Conservation (phyloP, 163 green algal species). For the Prototheca stagnorum region DNA sequence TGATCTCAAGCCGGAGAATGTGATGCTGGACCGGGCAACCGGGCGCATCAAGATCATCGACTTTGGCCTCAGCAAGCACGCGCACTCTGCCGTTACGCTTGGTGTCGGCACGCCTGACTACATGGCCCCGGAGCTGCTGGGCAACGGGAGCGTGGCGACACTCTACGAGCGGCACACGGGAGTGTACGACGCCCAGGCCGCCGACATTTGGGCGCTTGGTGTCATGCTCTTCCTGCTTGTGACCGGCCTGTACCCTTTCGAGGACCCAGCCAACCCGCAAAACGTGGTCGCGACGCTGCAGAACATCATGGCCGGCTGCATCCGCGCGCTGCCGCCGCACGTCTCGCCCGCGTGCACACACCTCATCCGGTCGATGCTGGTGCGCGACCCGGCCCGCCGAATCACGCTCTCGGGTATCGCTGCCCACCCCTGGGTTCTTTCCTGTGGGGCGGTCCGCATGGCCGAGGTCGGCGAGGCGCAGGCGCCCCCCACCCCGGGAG, state of each 20-base stretch:
- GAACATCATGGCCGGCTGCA: slow-evolving; percentile 46
- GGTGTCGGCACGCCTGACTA: slow-evolving; percentile 60
- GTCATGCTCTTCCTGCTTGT: slow-evolving; percentile 68
- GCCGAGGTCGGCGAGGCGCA: background rate
- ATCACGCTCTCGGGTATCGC: slow-evolving; percentile 21
- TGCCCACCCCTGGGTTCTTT: slow-evolving; percentile 1
- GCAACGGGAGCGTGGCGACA: slow-evolving; percentile 6
- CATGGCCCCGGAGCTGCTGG: slow-evolving; percentile 54
- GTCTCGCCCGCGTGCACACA: slow-evolving; percentile 30
- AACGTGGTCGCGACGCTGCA: slow-evolving; percentile 50
- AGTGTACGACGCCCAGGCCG: slow-evolving; percentile 48
- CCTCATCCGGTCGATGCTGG: slow-evolving; percentile 44
- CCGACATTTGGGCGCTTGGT: slow-evolving; percentile 71
- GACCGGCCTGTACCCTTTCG: slow-evolving; percentile 62
- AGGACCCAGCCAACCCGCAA: slow-evolving; percentile 48
- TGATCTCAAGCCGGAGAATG: slow-evolving; percentile 81
- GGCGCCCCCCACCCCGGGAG: no score
- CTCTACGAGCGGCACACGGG: slow-evolving; percentile 33
- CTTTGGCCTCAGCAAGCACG: slow-evolving; percentile 64
- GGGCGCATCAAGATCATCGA: slow-evolving; percentile 66
- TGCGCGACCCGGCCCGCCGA: slow-evolving; percentile 20
- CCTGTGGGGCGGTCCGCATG: no score
- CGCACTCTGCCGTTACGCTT: slow-evolving; percentile 50
- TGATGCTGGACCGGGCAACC: slow-evolving; percentile 46
- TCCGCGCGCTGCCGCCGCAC: slow-evolving; percentile 32